phyloP scores from a whole-genome alignment of 2,329 filamentous ascomycete genomes.

The Aureobasidium sp. region DNA sequence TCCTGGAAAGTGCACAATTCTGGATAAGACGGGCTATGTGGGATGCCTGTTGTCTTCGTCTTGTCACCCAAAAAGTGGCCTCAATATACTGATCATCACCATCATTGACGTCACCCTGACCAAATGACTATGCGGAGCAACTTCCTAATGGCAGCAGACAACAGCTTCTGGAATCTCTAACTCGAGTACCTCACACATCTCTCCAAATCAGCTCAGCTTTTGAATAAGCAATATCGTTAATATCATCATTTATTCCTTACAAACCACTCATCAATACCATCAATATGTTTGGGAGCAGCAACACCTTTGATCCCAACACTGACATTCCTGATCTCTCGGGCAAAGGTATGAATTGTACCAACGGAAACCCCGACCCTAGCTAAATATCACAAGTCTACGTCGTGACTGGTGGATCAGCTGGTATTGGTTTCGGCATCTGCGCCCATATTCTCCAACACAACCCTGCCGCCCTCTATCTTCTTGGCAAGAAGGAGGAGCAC shows the following conservation, averaged over 20 bases:
- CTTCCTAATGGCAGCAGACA: neutral
- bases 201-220: neutral
- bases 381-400: conserved; percentile 32
- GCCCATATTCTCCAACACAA: conserved; percentile 48
- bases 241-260: neutral
- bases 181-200: neutral
- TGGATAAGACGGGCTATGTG: neutral
- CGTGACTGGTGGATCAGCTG: conserved; percentile 44
- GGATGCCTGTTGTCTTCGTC: neutral
- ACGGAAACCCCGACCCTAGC: neutral
- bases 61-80: neutral
- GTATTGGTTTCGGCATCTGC: conserved; percentile 46
- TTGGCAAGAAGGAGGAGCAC: conserved; percentile 45
- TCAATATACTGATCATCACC: neutral
- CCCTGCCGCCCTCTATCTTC: conserved; percentile 40
- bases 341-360: conserved; percentile 24
- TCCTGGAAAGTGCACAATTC: neutral
- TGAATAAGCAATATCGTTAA: neutral
- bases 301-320: conserved; percentile 35
- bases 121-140: conserved; percentile 1
- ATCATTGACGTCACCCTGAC: conserved; percentile 5
- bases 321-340: conserved; percentile 36
- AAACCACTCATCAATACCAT: neutral
- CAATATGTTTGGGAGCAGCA: conserved; percentile 20
- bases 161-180: neutral